Conservation (phyloP, 331 rosid genomes). For the Malus hybrid region DNA sequence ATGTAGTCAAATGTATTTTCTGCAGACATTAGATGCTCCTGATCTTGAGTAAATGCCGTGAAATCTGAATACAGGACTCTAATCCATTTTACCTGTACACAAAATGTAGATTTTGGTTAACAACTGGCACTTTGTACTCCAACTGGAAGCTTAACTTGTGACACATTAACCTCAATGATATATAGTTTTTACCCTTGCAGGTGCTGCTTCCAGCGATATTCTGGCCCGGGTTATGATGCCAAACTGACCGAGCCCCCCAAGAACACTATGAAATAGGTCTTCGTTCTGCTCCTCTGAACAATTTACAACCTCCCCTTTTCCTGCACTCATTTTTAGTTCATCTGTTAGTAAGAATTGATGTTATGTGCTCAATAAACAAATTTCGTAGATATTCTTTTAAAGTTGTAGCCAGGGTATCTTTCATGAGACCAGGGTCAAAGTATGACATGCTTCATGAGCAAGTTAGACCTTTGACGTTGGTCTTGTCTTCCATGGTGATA, state of each 20-base stretch:
- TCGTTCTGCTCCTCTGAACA: slow-evolving; percentile 65
- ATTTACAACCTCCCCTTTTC: slow-evolving; percentile 71
- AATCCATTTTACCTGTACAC: slow-evolving; percentile 87
- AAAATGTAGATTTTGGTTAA: slow-evolving; percentile 14
- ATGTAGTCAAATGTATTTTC: slow-evolving; percentile 63
- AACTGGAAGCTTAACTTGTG: slow-evolving; percentile 6
- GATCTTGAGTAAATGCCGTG: slow-evolving; percentile 59
- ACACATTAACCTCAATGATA: background rate
- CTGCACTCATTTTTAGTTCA: slow-evolving; percentile 43
- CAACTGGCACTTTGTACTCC: background rate
- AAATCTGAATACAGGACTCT: slow-evolving; percentile 79
- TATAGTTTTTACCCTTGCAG: slow-evolving; percentile 55
- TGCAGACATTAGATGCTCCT: slow-evolving; percentile 60
- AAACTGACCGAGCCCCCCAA: slow-evolving; percentile 96
- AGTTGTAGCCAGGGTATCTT: slow-evolving; percentile 3
- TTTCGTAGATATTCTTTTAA: background rate
- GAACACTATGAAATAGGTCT: slow-evolving; percentile 81
- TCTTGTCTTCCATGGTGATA: slow-evolving; percentile 10
- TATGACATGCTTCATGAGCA: slow-evolving; percentile 8
- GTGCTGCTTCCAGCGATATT: slow-evolving; percentile 78
- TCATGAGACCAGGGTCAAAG: slow-evolving; percentile 19
- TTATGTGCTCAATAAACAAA: background rate
- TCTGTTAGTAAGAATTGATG: slow-evolving; percentile 12
- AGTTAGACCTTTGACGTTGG: slow-evolving; percentile 24
- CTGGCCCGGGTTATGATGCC: slow-evolving; percentile 87